Base-by-base conservation (phyloP, 805 yeast genomes). In the Candida germanica region DNA sequence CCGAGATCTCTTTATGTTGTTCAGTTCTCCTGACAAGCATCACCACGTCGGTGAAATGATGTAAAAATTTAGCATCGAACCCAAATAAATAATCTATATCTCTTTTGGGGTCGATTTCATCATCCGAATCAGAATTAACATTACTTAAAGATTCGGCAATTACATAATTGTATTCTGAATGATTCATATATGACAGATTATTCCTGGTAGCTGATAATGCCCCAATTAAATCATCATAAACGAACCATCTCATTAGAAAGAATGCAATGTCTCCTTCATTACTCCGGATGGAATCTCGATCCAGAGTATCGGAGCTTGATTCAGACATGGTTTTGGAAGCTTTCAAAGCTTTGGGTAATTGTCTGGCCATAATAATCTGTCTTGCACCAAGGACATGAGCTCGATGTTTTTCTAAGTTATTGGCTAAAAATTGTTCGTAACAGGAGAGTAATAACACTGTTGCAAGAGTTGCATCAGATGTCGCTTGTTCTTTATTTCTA, bases 341-440 rank as follows among this genome's bases (percentile, higher is more conserved):
- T 20, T 10, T 20, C 9, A 20, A 10, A 23, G 23, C 29, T 5
- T 31, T 25, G 7, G 39, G 38, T 13, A 30, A 26, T 15, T 29
- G 73, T 42, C 84, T 52, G 22, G 80, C 73, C 39, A 71, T 50
- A 16, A 82, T 66, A 26, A 83, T 79, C 48, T 79, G 83, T 39
- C 77, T 64, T 0, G 89, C 88, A 0, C 88, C 88, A 24, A 71
- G 64, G 35, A 77, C 61, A 52, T 83, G 93, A 1, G 80, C 73
- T 49, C 79, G 66, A 77, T 87, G 85, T 31, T 71, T 63, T 42
- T 63, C 66, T 40, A 62, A 65, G 43, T 64, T 69, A 42, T 54
- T 68, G 28, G 67, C 73, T 52, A 59, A 68, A 32, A 56, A 66
- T 43, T 53, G 59, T 40, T 79, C 80, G 51, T 75, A 79, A 24